Evolutionary conservation across 225 moss, liverwort and hornwort species (phyloP), one percentile per base, ranked within the genome.

Genomic region (Marchantia paleacea): DNA sequence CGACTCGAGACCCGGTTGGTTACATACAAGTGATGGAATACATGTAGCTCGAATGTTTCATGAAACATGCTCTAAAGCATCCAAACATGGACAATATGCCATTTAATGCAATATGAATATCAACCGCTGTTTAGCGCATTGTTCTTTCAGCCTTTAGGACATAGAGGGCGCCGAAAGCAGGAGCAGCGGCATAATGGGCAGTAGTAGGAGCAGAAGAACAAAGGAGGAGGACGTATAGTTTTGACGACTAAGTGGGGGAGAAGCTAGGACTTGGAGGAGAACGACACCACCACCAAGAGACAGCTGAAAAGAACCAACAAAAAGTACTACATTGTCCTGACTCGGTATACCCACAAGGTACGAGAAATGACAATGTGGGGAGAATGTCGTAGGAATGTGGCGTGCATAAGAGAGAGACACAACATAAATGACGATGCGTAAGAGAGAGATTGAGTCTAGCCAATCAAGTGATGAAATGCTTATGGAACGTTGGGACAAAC

Each of bases 311-410:
- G 30, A 68, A 68, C 11, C 68, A 12, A 66, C 66, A 22, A 9
- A 66, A 13, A 68, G 24, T 68, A 30, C 68, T 30, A 68, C 30
- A 68, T 68, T 26, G 26, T 68, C 68, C 68, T 68, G 68, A 68
- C 68, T 68, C 10, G 29, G 68, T 25, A 68, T 30, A 68, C 53
- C 24, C n/a, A 6, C 54, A 74, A 74, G 55, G 74, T 54, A 74
- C 54, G 74, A 74, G 74, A 76, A 76, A 57, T 76, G 76, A 61
- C 76, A 76, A 76, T 61, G 22, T 76, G 60, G 76, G 47, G 39
- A 76, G 76, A 76, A 76, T 76, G 76, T 61, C 76, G 76, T 76
- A 76, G 76, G 76, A 60, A 60, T 62, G 76, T 61, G 76, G 76
- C 22, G 61, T 20, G 76, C 74, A 48, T 76, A 76, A 76, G 76